Percentiles rank a stretch among this genome's conserved stretches.
phyloP scores from a whole-genome alignment of 2,329 filamentous ascomycete species.

The Cytospora paraplurivora region DNA sequence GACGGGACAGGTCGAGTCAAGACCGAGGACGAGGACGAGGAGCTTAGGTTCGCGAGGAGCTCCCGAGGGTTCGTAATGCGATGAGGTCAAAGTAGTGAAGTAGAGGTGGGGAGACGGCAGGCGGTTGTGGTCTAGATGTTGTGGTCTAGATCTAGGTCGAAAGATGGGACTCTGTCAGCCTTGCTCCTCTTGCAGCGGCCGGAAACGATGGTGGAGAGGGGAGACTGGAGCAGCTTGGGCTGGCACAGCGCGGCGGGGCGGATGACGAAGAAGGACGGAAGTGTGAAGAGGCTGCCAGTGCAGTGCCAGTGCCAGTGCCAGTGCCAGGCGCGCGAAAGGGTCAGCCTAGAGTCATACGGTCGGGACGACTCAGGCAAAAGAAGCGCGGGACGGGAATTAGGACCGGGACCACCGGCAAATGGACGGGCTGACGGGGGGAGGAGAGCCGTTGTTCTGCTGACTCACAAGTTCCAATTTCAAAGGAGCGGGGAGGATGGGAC shows the following conservation, averaged over 20 bases:
- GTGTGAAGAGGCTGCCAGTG: conserved; percentile 15
- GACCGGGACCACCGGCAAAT: conserved; percentile 6
- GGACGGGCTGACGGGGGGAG: conserved; percentile 8
- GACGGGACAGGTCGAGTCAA: neutral
- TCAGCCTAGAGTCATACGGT: neutral
- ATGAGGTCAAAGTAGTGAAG: conserved; percentile 19
- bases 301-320: conserved; percentile 24
- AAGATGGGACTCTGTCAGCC: conserved; percentile 21
- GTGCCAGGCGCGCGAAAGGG: conserved; percentile 3
- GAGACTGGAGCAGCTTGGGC: too few species aligned
- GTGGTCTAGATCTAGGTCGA: conserved; percentile 20
- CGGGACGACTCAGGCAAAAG: neutral
- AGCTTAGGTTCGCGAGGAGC: conserved; percentile 13
- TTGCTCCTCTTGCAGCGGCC: conserved; percentile 5
- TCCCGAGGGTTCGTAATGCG: conserved; percentile 15
- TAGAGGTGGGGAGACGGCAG: conserved; percentile 13
- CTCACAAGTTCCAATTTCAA: neutral
- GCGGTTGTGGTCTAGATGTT: neutral
- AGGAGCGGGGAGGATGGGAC: neutral
- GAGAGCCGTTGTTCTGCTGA: neutral
- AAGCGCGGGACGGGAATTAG: conserved; percentile 18
- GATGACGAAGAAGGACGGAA: conserved; percentile 22
- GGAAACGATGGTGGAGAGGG: conserved; percentile 20
- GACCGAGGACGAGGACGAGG: conserved; percentile 5
- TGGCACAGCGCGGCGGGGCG: conserved; percentile 22